Conservation (phyloP, 768 basidiomycete genomes). For the Hygrocybe punicea region DNA sequence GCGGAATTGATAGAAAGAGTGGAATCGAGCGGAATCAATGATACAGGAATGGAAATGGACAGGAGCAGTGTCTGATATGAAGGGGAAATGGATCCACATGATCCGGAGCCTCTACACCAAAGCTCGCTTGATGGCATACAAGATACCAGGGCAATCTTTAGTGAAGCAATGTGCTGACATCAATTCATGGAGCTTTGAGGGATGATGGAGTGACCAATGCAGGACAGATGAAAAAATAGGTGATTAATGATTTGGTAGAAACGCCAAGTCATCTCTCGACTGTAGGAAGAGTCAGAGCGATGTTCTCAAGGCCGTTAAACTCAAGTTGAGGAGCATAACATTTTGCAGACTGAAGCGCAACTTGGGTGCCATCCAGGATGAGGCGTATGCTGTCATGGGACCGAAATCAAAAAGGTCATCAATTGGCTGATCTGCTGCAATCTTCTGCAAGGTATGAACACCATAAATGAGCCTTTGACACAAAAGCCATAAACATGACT, state of each 20-base stretch:
- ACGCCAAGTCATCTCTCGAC: slow-evolving; percentile 22
- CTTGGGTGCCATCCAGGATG: slow-evolving; percentile 8
- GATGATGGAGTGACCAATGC: slow-evolving; percentile 19
- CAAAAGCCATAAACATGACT: background rate
- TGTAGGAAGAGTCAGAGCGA: slow-evolving; percentile 19
- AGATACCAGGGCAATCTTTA: slow-evolving; percentile 11
- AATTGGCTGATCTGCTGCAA: no score
- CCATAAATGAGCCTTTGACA: no score
- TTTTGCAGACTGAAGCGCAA: background rate
- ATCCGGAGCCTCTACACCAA: no score
- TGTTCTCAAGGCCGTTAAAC: slow-evolving; percentile 12
- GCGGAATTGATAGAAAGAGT: no score
- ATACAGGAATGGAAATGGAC: no score
- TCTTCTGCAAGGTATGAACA: no score
- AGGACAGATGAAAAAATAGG: slow-evolving; percentile 18
- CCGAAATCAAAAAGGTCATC: no score
- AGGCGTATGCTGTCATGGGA: background rate
- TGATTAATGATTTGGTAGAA: slow-evolving; percentile 15
- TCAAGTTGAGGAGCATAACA: background rate
- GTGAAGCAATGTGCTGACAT: background rate
- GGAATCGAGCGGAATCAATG: no score
- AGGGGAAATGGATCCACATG: no score
- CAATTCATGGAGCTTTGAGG: slow-evolving; percentile 3
- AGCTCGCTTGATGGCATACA: slow-evolving; percentile 12
- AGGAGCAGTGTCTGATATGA: no score